These are phyloP conservation scores for Alnus glutinosa DNA, from an alignment of 306 rosid species.

Conservation along the genomic window DNA sequence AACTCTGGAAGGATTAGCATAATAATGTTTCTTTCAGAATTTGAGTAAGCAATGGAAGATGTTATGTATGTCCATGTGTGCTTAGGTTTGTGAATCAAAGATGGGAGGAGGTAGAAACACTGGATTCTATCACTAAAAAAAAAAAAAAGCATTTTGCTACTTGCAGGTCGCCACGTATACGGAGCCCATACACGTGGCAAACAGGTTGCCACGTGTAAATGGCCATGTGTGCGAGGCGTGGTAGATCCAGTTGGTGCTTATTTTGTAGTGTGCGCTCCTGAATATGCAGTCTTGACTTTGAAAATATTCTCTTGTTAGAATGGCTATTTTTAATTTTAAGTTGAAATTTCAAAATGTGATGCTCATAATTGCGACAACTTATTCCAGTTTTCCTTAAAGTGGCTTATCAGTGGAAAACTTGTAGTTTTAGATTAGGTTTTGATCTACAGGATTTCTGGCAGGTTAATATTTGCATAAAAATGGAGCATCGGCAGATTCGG, in stretches of 20 bases:
- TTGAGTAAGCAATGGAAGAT: slow-evolving; percentile 30
- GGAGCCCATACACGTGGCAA: too few species aligned
- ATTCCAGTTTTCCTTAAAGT: neutral
- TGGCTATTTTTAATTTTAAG: neutral
- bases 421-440: too few species aligned
- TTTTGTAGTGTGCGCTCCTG: too few species aligned
- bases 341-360: neutral
- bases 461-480: too few species aligned
- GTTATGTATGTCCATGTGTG: slow-evolving; percentile 6
- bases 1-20: slow-evolving; percentile 4
- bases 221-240: too few species aligned
- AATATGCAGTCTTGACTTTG: neutral
- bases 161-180: too few species aligned
- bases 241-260: too few species aligned
- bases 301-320: neutral
- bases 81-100: slow-evolving; percentile 9
- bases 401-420: neutral
- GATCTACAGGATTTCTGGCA: too few species aligned
- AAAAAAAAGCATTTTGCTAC: too few species aligned
- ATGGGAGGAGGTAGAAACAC: neutral
- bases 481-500: too few species aligned
- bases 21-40: slow-evolving; percentile 24
- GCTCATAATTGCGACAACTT: neutral
- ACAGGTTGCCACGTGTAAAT: too few species aligned
- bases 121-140: neutral